Evolutionary conservation across 2,329 filamentous ascomycete species (phyloP).

Genomic region (Graphiopsis chlorocephala): DNA sequence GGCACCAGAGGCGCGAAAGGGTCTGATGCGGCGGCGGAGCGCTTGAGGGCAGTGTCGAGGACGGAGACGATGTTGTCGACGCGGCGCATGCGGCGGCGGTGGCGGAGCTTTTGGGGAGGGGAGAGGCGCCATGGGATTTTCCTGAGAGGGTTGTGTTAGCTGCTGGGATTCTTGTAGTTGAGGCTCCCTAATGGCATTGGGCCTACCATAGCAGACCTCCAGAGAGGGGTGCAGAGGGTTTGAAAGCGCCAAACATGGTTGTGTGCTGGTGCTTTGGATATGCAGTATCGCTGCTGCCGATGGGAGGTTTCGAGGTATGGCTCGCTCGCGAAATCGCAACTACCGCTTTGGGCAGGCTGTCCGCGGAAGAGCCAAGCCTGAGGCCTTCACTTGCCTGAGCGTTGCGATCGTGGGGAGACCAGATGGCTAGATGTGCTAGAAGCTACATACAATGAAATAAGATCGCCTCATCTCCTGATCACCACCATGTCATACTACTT

Average conservation of each 20-base stretch:
- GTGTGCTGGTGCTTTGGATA: slow-evolving; percentile 12
- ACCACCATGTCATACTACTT: slow-evolving; percentile 92
- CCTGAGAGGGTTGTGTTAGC: slow-evolving; percentile 46
- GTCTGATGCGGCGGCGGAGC: slow-evolving; percentile 48
- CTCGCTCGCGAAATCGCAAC: slow-evolving; percentile 12
- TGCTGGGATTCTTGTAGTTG: slow-evolving; percentile 15
- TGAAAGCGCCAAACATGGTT: slow-evolving; percentile 81
- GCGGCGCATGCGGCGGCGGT: slow-evolving; percentile 75
- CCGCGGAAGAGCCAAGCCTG: slow-evolving; percentile 25
- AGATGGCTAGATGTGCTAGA: not conserved
- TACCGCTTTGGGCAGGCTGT: slow-evolving; percentile 9
- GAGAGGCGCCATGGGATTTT: slow-evolving; percentile 98
- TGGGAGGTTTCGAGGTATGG: not conserved
- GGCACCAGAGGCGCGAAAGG: not conserved
- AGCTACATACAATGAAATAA: not conserved
- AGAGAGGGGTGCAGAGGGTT: slow-evolving; percentile 70
- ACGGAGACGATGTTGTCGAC: slow-evolving; percentile 87
- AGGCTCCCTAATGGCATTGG: not conserved
- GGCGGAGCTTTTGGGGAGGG: slow-evolving; percentile 81
- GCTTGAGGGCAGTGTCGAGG: slow-evolving; percentile 68
- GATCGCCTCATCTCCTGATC: not conserved
- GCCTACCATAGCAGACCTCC: slow-evolving; percentile 78
- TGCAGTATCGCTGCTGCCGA: not conserved
- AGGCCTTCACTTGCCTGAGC: slow-evolving; percentile 7
- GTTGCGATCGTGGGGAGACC: not conserved